Base-by-base conservation (phyloP, 768 basidiomycete species). In the Exidia glandulosa region DNA sequence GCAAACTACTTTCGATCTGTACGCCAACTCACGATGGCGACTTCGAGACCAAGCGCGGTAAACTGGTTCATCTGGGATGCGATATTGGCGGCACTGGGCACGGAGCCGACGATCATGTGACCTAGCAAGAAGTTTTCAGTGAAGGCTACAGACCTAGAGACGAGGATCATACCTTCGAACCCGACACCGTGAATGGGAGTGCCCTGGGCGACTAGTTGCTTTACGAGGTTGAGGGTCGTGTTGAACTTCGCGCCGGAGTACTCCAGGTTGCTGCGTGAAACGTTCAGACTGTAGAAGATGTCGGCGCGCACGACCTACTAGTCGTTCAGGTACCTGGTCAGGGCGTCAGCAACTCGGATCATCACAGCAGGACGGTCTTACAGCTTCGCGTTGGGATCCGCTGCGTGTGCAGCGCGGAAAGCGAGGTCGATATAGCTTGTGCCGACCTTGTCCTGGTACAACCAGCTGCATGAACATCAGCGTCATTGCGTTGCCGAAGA, bases 111-210 rank as follows among this genome's bases (percentile, higher is more conserved):
- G 65, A 83, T 80, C 62, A 85, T 73, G 68, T 86, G 61, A 37
- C 48, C 32, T 45, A 48, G 31, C 29, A 56, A 5, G 14, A 14
- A 2, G 56, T 23, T 45, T 5, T 30, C 32, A 13, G 25, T 25
- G 47, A n/a, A 30, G 31, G 32, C 36, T 25, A 6, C 10, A 33
- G 30, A 14, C 6, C 12, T 23, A 23, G 25, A 7, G 54, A 36
- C 34, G 14, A 25, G 56, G 27, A n/a, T n/a, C 45, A 34, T 60
- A 57, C 74, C 70, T 71, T 85, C 79, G 58, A 85, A 74, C 59
- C 85, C 85, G 52, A 87, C 72, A 47, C 82, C 84, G 66, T 85
- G 79, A 64, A 86, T 73, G 3, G 84, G 83, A 0, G 75, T 75
- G 25, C 76, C 77, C 31, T 73, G 70, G 0, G 72, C 71, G 60